Base-by-base conservation (phyloP, 2,329 filamentous ascomycete species). In the Calonectria henricotiae region DNA sequence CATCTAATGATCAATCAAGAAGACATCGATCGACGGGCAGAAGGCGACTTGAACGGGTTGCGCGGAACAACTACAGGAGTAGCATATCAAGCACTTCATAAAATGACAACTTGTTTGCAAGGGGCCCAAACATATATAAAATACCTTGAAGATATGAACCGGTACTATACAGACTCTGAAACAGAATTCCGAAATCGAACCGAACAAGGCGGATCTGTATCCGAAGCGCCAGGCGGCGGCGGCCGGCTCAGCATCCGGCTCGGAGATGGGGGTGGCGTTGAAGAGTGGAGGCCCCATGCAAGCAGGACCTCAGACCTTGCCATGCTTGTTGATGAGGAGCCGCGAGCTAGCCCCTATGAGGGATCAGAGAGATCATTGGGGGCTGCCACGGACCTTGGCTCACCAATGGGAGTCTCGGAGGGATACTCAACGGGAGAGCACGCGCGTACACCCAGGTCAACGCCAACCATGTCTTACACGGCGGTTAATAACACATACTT, bases 71-170 rank as follows among this genome's bases (percentile, higher is more conserved):
- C 67, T 11, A 69, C 63, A 12, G 75, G 67, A 6, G 47, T 62
- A 30, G 62, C 69, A 11, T 71, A 65, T 23, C 76, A 76, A n/a
- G 66, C 71, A 39, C 68, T 77, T 6, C 58, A 65, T 13, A 74
- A 68, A 51, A 71, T 72, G 63, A 54, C 44, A 2, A 15, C 55
- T 12, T 75, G 69, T 55, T 70, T 73, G 8, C 72, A 68, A 2
- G n/a, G 58, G 15, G 69, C 72, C 2, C 73, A 77, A 62, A 70
- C 43, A 39, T 75, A 76, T 39, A 7, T 76, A 58, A 66, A 73
- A 17, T 70, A 70, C 9, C 55, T 76, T 4, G 69, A 73, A 46
- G 68, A 61, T 6, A 47, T 70, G 13, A 70, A 73, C 3, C 58
- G 32, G 5, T 73, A 69, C 35, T 78, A 73, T 49, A 51, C 60